phyloP scores from a whole-genome alignment of 2,329 filamentous ascomycete genomes.

The Basipetospora chlamydospora region DNA sequence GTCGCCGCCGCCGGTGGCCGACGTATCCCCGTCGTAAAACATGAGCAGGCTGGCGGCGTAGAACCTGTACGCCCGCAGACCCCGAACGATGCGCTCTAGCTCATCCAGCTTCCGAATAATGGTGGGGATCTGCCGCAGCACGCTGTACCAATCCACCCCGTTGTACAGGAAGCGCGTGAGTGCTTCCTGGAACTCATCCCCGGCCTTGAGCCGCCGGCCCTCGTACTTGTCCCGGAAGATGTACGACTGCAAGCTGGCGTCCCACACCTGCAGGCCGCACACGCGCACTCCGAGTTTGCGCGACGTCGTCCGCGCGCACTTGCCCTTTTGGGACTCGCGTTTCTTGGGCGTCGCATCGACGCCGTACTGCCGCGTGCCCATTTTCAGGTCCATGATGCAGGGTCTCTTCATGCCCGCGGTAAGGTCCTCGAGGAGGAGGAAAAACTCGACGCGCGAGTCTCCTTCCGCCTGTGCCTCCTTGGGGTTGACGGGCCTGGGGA shows the following conservation, averaged over 20 bases:
- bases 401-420: conserved; percentile 93
- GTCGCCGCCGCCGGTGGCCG: conserved; percentile 26
- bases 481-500: conserved; percentile 54
- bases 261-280: conserved; percentile 94
- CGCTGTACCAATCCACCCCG: conserved; percentile 64
- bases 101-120: conserved; percentile 72
- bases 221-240: conserved; percentile 99
- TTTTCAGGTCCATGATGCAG: conserved; percentile 95
- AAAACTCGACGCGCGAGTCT: conserved; percentile 69
- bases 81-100: conserved; percentile 69
- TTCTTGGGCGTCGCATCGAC: conserved; percentile 87
- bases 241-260: conserved; percentile 67
- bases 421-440: conserved; percentile 83
- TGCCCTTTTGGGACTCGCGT: conserved; percentile 79
- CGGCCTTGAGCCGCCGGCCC: conserved; percentile 74
- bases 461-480: conserved; percentile 57
- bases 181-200: conserved; percentile 76
- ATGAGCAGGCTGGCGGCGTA: conserved; percentile 92
- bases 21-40: conserved; percentile 80
- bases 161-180: conserved; percentile 85
- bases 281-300: conserved; percentile 81
- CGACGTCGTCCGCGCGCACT: conserved; percentile 86
- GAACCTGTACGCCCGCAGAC: conserved; percentile 75
- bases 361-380: conserved; percentile 95
- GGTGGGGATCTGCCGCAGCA: conserved; percentile 73